phyloP scores from a whole-genome alignment of 2,329 filamentous ascomycete species.

The Teratosphaeria gauchensis region DNA sequence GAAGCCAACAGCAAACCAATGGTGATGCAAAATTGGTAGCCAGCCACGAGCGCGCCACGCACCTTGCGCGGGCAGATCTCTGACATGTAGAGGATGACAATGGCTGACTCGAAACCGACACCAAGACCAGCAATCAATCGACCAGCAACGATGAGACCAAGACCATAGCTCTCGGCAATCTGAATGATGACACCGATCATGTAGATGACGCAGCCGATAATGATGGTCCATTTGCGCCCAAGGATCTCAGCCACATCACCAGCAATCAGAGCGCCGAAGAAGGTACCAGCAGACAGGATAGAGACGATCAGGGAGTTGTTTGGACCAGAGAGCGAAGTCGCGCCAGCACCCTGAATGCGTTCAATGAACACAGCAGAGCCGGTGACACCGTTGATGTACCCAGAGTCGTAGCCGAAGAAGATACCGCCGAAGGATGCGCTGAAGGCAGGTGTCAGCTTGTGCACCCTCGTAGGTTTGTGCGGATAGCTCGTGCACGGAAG shows the following conservation, averaged over 20 bases:
- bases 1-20: slow-evolving; percentile 59
- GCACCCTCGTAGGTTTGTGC: neutral
- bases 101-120: slow-evolving; percentile 71
- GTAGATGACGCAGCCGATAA: slow-evolving; percentile 64
- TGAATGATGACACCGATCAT: slow-evolving; percentile 46
- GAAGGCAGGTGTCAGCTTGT: neutral
- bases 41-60: slow-evolving; percentile 67
- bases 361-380: slow-evolving; percentile 42
- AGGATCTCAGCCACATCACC: slow-evolving; percentile 68
- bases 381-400: slow-evolving; percentile 53
- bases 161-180: slow-evolving; percentile 41
- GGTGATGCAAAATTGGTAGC: slow-evolving; percentile 77
- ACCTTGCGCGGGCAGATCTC: slow-evolving; percentile 54
- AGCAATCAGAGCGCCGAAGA: slow-evolving; percentile 67
- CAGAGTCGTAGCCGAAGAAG: slow-evolving; percentile 55
- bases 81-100: slow-evolving; percentile 80
- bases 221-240: slow-evolving; percentile 63
- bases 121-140: slow-evolving; percentile 67
- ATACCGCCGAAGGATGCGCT: slow-evolving; percentile 2
- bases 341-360: slow-evolving; percentile 37
- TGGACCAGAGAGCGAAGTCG: slow-evolving; percentile 19
- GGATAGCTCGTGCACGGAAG: neutral
- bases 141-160: slow-evolving; percentile 59
- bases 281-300: slow-evolving; percentile 62
- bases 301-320: slow-evolving; percentile 57